Conservation (phyloP, 768 basidiomycete genomes). For the Daedaleopsis sinensis region DNA sequence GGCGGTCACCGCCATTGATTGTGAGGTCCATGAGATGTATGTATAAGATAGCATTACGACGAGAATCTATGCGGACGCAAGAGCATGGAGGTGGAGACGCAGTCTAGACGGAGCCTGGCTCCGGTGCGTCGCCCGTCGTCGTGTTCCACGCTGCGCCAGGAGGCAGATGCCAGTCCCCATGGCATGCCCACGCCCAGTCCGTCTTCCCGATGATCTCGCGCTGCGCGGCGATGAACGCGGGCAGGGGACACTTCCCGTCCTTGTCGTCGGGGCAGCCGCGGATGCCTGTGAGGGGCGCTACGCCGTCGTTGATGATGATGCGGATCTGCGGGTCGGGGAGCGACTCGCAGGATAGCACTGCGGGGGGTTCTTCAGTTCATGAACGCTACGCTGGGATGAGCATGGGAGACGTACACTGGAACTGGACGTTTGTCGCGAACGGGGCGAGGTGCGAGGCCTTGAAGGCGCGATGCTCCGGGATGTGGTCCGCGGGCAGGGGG, state of each 20-base stretch:
- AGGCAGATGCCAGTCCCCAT: slow-evolving; percentile 75
- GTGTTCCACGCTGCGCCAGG: slow-evolving; percentile 72
- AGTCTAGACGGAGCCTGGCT: slow-evolving; percentile 7
- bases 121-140: slow-evolving; percentile 66
- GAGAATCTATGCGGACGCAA: not conserved
- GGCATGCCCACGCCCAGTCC: slow-evolving; percentile 78
- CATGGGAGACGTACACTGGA: slow-evolving; percentile 64
- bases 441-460: slow-evolving; percentile 78
- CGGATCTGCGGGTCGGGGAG: slow-evolving; percentile 61
- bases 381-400: not conserved
- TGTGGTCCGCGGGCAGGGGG: slow-evolving; percentile 74
- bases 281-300: slow-evolving; percentile 78
- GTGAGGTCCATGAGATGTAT: not conserved
- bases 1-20: too few species aligned
- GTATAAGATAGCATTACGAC: not conserved
- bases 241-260: slow-evolving; percentile 78
- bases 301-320: slow-evolving; percentile 87
- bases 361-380: not conserved
- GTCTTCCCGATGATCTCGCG: slow-evolving; percentile 63
- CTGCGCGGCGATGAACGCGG: slow-evolving; percentile 71
- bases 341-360: slow-evolving; percentile 34
- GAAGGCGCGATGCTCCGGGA: slow-evolving; percentile 67
- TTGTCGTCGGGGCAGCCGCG: slow-evolving; percentile 70
- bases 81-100: too few species aligned
- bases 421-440: slow-evolving; percentile 87